Base-by-base conservation (phyloP, 257 asterid genomes). In the Linderniella brevidens region DNA sequence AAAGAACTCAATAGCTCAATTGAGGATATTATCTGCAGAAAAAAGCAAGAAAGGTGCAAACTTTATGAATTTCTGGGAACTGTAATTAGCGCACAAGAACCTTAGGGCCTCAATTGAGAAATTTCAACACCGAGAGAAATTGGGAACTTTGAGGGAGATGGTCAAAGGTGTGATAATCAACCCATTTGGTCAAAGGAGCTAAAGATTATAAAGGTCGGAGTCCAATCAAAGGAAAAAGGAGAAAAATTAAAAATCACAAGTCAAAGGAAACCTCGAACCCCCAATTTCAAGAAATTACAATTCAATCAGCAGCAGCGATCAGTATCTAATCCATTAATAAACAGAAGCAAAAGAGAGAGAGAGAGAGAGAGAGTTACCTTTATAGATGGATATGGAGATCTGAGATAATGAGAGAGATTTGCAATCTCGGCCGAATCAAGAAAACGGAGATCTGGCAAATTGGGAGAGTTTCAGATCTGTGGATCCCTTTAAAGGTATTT, bases 371-470 rank as follows among this genome's bases (percentile, higher is more conserved):
- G 3, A 1, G 15, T 10, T 10, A 39, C 43, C 50, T 0, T 11
- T n/a, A 13, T 35, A 39, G 29, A 4, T 44, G 35, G 8, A 50
- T 29, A 13, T 39, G 43, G 3, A 39, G 15, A 11, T 39, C 43
- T 39, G 4, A 46, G 29, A 8, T 8, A 10, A 8, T 1, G 13
- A 11, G 15, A 55, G 41, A 53, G 44, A 57, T n/a, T 63, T 54
- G 79, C 88, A 81, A 74, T 52, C 35, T 4, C n/a, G n/a, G n/a
- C n/a, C n/a, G n/a, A n/a, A n/a, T n/a, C n/a, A n/a, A n/a, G n/a
- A n/a, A n/a, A n/a, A n/a, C n/a, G n/a, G n/a, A n/a, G n/a, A 80
- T 87, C 93, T 69, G 77, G 59, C 59, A 25, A 25, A 58, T 67
- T 54, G 68, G 54, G 60, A 57, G 72, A 54, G 63, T 53, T 54